Conservation (phyloP, 2,329 filamentous ascomycete species). For the Stemphylium vesicarium region DNA sequence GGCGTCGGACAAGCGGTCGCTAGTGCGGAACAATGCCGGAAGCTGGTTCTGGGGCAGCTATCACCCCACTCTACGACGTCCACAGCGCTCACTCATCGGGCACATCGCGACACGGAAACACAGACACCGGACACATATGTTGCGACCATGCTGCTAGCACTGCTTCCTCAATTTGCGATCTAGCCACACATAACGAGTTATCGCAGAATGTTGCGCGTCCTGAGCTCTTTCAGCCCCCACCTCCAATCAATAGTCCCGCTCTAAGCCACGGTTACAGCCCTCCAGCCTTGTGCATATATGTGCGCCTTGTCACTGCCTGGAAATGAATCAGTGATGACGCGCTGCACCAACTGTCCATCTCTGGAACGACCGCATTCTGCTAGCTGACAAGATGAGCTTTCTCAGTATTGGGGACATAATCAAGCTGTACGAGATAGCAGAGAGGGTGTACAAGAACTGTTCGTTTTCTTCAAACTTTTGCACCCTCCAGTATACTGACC, state of each 20-base stretch:
- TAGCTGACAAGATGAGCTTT: slow-evolving; percentile 30
- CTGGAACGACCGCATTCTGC: neutral
- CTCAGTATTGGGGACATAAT: slow-evolving; percentile 35
- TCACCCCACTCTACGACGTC: too few species aligned
- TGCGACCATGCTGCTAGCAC: too few species aligned
- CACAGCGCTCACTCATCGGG: too few species aligned
- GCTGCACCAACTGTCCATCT: neutral
- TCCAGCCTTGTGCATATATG: neutral
- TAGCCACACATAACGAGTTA: neutral
- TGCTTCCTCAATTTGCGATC: too few species aligned
- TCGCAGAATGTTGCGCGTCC: neutral
- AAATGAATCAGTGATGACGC: neutral
- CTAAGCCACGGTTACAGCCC: slow-evolving; percentile 2
- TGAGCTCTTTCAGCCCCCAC: slow-evolving; percentile 1
- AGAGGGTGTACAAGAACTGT: slow-evolving; percentile 36
- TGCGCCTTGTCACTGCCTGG: neutral
- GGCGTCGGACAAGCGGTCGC: too few species aligned
- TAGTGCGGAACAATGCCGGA: too few species aligned
- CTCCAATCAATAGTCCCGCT: slow-evolving; percentile 1
- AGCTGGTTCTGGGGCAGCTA: too few species aligned
- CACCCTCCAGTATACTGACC: neutral
- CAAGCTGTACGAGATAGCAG: slow-evolving; percentile 34
- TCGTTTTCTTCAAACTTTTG: neutral
- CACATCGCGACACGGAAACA: too few species aligned
- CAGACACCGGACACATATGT: too few species aligned